These are phyloP conservation scores for Fusarium xylarioides DNA, from an alignment of 2,329 filamentous ascomycete genomes.

Conservation along the genomic window DNA sequence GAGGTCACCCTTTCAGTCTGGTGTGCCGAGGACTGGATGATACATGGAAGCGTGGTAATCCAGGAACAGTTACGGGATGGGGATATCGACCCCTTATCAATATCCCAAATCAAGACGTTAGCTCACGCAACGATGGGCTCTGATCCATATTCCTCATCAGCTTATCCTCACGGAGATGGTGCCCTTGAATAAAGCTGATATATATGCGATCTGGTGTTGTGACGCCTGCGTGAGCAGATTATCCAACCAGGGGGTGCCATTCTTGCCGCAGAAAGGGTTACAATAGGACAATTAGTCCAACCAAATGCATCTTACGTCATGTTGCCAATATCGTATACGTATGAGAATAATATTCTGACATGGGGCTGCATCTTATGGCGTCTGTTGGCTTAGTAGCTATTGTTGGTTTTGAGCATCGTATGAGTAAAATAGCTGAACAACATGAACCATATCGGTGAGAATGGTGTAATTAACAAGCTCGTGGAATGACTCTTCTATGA, in stretches of 20 bases:
- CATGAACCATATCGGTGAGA: constrained; percentile 17
- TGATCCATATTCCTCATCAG: neutral
- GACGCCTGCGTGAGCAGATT: neutral
- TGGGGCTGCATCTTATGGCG: neutral
- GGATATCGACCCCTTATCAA: neutral
- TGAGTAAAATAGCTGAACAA: neutral
- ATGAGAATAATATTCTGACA: constrained; percentile 5
- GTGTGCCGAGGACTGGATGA: neutral
- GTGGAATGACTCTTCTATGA: neutral
- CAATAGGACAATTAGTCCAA: neutral
- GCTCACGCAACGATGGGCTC: neutral
- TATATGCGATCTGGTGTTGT: neutral
- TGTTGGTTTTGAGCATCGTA: neutral
- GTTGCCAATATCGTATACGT: neutral
- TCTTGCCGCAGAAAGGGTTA: neutral
- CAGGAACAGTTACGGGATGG: neutral
- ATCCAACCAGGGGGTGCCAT: neutral
- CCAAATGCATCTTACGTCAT: constrained; percentile 26
- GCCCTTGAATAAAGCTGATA: neutral
- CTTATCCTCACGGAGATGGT: neutral
- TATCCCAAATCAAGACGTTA: neutral
- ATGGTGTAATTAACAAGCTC: neutral
- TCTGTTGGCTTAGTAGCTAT: neutral
- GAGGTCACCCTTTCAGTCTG: neutral
- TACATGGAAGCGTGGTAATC: neutral